Evolutionary conservation across 352 stramenopile species (phyloP).

Genomic region (Aphanomyces stellatus): DNA sequence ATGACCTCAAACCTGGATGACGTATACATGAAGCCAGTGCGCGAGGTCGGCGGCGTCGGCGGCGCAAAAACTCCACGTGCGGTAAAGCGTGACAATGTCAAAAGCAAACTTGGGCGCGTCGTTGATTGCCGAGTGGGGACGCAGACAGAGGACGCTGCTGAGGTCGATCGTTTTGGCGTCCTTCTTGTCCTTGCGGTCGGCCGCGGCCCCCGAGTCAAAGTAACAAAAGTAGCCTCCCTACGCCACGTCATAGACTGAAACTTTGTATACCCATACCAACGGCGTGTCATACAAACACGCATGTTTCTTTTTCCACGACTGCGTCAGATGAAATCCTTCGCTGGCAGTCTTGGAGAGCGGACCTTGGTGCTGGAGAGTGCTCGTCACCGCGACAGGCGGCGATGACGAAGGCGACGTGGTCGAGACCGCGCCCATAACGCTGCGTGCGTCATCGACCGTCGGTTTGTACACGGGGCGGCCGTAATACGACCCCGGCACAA

Average conservation of each 20-base stretch:
- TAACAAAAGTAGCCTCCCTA: slow-evolving; percentile 57
- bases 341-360: slow-evolving; percentile 37
- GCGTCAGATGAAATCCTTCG: slow-evolving; percentile 40
- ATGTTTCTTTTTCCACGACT: slow-evolving; percentile 49
- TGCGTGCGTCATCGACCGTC: background rate
- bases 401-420: too few species aligned
- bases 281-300: slow-evolving; percentile 49
- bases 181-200: slow-evolving; percentile 51
- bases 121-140: slow-evolving; percentile 31
- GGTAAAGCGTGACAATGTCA: slow-evolving; percentile 65
- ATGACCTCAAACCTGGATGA: background rate
- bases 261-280: slow-evolving; percentile 11
- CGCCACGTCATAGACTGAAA: background rate
- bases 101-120: slow-evolving; percentile 34
- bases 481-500: slow-evolving; percentile 6
- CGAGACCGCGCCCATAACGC: too few species aligned
- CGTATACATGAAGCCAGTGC: slow-evolving; percentile 41
- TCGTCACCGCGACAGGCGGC: background rate
- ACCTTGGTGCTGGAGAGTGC: slow-evolving; percentile 17
- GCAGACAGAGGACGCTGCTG: slow-evolving; percentile 53
- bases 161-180: slow-evolving; percentile 51
- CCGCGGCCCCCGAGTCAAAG: slow-evolving; percentile 53
- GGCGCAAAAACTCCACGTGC: slow-evolving; percentile 60
- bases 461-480: background rate
- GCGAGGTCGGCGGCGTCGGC: slow-evolving; percentile 40